Percentiles rank a stretch among this genome's conserved stretches.
These are phyloP conservation scores for Mortierella sp. DNA, from an alignment of 371 early-diverging fungal species.

Conservation along the genomic window DNA sequence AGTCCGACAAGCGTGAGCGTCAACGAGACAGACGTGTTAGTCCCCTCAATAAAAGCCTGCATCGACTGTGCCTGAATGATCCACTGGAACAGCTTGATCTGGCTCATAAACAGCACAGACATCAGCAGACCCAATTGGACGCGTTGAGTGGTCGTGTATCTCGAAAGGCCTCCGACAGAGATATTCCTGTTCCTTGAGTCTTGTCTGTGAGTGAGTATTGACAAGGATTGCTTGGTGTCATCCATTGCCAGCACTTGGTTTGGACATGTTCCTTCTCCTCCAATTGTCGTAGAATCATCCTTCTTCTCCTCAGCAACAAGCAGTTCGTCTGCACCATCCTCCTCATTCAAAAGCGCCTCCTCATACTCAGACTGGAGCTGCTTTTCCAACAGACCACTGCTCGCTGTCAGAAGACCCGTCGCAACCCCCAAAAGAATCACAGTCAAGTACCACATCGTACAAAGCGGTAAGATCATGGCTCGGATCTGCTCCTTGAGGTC, in stretches of 20 bases:
- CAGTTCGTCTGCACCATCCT: slow-evolving; percentile 1
- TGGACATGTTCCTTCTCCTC: neutral
- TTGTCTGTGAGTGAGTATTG: neutral
- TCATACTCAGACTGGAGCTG: slow-evolving; percentile 15
- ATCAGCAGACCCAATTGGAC: slow-evolving; percentile 11
- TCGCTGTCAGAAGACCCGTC: slow-evolving; percentile 40
- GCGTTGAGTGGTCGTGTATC: slow-evolving; percentile 17
- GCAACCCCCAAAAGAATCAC: slow-evolving; percentile 26
- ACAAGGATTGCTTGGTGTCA: slow-evolving; percentile 1
- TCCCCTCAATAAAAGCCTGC: neutral
- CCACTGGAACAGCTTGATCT: slow-evolving; percentile 47
- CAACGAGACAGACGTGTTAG: slow-evolving; percentile 16
- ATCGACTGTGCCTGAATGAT: slow-evolving; percentile 23
- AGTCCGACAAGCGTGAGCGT: slow-evolving; percentile 21
- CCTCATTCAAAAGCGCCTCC: slow-evolving; percentile 5
- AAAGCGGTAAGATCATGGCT: slow-evolving; percentile 22
- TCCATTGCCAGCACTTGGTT: slow-evolving; percentile 5
- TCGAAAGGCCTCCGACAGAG: neutral
- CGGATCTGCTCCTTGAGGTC: slow-evolving; percentile 10
- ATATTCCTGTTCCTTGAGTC: neutral
- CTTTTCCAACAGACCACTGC: slow-evolving; percentile 26
- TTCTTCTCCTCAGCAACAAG: neutral
- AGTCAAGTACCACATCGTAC: slow-evolving; percentile 29
- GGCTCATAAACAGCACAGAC: slow-evolving; percentile 19
- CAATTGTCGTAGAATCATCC: neutral